phyloP scores from a whole-genome alignment of 352 stramenopile genomes.

The Phytopythium helicoides region DNA sequence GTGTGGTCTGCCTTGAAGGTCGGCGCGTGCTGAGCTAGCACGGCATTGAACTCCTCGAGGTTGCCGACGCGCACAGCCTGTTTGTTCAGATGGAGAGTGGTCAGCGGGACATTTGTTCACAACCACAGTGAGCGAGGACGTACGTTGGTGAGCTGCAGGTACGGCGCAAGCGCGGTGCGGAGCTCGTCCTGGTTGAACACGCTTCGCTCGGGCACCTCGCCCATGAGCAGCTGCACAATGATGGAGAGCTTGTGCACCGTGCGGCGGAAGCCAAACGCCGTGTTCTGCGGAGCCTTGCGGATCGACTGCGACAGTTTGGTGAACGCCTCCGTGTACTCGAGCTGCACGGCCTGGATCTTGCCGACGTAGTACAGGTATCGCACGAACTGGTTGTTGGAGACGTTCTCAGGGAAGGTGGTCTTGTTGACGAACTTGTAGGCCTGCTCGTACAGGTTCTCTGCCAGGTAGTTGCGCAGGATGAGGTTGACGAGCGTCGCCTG shows the following conservation, averaged over 20 bases:
- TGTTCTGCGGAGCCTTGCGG: constrained; percentile 96
- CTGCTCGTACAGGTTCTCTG: constrained; percentile 90
- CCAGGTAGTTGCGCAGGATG: constrained; percentile 88
- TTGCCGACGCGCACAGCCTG: constrained; percentile 95
- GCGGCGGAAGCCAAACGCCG: constrained; percentile 95
- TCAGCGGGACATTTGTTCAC: neutral
- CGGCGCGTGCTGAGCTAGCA: constrained; percentile 83
- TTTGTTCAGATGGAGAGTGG: constrained; percentile 4
- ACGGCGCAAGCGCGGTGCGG: constrained; percentile 88
- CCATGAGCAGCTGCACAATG: constrained; percentile 98
- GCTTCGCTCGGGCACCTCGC: constrained; percentile 95
- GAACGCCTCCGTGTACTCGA: constrained; percentile 98
- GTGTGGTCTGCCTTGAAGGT: constrained; percentile 93
- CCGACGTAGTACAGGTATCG: constrained; percentile 97
- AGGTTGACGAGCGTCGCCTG: constrained; percentile 91
- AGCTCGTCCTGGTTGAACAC: constrained; percentile 93
- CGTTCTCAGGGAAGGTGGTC: constrained; percentile 85
- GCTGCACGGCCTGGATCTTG: constrained; percentile 94
- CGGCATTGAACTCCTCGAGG: constrained; percentile 93
- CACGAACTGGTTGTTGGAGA: constrained; percentile 99
- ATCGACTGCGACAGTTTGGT: constrained; percentile 96
- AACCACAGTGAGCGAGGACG: constrained; percentile 3
- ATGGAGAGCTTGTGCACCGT: constrained; percentile 95
- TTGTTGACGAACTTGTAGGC: constrained; percentile 93
- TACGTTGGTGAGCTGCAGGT: constrained; percentile 95